A percentile compares a stretch with the other conserved stretches of the same genome.
phyloP scores from a whole-genome alignment of 805 yeast genomes.

The Ogataea minuta region DNA sequence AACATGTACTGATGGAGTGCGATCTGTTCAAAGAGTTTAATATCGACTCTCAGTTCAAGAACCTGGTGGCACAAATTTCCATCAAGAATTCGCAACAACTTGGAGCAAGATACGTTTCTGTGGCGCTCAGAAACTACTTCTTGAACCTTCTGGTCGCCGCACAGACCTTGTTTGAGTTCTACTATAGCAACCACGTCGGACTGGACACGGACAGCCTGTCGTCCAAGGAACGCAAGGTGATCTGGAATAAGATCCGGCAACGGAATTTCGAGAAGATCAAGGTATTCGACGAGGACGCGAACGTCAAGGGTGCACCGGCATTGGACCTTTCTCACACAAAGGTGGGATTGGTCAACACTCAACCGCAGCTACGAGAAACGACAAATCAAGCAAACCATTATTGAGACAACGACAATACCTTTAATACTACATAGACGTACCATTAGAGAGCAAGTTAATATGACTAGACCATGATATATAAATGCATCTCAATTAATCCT shows the following conservation, averaged over 20 bases:
- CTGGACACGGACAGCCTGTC: constrained; percentile 32
- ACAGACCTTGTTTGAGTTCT: constrained; percentile 51
- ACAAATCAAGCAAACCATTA: no score
- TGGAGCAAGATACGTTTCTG: constrained; percentile 39
- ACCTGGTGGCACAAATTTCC: constrained; percentile 48
- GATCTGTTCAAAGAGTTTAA: constrained; percentile 49
- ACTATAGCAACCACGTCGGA: constrained; percentile 31
- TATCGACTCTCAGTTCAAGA: constrained; percentile 43
- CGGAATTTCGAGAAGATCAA: constrained; percentile 49
- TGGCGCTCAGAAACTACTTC: constrained; percentile 48
- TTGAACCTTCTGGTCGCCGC: constrained; percentile 55
- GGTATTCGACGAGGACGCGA: constrained; percentile 18
- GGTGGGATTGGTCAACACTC: no score
- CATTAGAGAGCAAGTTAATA: no score
- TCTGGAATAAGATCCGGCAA: constrained; percentile 52
- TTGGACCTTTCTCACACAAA: background rate
- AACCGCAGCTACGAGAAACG: no score
- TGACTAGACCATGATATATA: no score
- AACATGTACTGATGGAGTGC: constrained; percentile 38
- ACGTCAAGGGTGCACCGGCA: background rate
- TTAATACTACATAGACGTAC: no score
- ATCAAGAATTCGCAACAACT: constrained; percentile 45
- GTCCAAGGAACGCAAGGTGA: constrained; percentile 40
- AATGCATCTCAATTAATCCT: no score
- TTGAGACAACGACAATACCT: no score